Conservation (phyloP, 805 yeast genomes). For the Lachancea quebecensis region DNA sequence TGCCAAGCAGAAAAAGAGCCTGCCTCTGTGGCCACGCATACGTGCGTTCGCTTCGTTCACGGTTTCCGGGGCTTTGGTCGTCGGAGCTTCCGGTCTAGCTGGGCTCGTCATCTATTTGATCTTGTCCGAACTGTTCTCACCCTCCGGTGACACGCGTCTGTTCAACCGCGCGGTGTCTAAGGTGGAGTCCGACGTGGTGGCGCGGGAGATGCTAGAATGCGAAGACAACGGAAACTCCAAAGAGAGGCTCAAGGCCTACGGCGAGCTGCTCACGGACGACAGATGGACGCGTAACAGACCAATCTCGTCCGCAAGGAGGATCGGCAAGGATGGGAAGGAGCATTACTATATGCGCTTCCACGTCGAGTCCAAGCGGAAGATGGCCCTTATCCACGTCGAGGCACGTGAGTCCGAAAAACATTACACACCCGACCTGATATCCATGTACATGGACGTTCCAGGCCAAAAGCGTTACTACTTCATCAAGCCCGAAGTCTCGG, state of each 20-base stretch:
- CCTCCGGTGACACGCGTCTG: slow-evolving; percentile 86
- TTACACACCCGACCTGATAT: slow-evolving; percentile 61
- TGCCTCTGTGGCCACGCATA: slow-evolving; percentile 39
- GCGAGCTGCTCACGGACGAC: slow-evolving; percentile 58
- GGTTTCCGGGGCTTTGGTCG: slow-evolving; percentile 51
- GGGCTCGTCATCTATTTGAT: slow-evolving; percentile 65
- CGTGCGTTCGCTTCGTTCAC: slow-evolving; percentile 56
- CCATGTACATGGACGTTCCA: slow-evolving; percentile 69
- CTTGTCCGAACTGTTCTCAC: slow-evolving; percentile 73
- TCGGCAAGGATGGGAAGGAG: slow-evolving; percentile 71
- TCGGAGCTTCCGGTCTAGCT: slow-evolving; percentile 65
- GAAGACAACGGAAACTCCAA: slow-evolving; percentile 35
- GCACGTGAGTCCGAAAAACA: slow-evolving; percentile 59
- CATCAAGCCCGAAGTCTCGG: slow-evolving; percentile 52
- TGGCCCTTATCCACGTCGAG: slow-evolving; percentile 73
- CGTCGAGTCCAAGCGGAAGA: slow-evolving; percentile 61
- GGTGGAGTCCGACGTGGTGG: slow-evolving; percentile 59
- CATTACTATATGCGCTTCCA: slow-evolving; percentile 80
- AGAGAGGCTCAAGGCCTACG: slow-evolving; percentile 72
- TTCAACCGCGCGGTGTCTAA: slow-evolving; percentile 80
- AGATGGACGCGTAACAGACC: slow-evolving; percentile 89
- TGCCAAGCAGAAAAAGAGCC: slow-evolving; percentile 23
- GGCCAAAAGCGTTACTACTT: slow-evolving; percentile 63
- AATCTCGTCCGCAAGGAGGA: slow-evolving; percentile 55
- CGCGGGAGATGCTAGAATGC: slow-evolving; percentile 52